Evolutionary conservation across 345 rosid species (phyloP).

Genomic region (Psidium guajava): DNA sequence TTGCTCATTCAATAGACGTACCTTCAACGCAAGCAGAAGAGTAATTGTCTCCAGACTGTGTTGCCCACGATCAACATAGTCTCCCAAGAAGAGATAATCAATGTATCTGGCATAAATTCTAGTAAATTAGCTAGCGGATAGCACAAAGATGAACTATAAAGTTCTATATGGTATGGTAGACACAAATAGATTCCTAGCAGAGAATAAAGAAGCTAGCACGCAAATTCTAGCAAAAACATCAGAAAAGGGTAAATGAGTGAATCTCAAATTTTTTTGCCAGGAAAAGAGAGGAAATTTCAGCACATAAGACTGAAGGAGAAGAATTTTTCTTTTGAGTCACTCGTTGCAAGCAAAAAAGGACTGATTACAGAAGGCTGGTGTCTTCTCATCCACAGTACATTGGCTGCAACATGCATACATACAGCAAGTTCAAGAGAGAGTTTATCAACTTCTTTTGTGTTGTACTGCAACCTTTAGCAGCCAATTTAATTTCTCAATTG

Average conservation of each 20-base stretch:
- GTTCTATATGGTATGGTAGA: neutral
- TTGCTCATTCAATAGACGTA: constrained; percentile 7
- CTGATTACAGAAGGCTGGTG: neutral
- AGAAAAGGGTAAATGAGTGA: neutral
- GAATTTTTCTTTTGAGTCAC: neutral
- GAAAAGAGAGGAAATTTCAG: neutral
- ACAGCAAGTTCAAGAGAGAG: neutral
- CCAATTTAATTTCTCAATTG: neutral
- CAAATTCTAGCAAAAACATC: neutral
- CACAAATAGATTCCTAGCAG: neutral
- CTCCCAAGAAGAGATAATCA: constrained; percentile 97
- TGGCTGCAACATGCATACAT: neutral
- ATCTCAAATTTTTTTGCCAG: neutral
- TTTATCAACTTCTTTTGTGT: neutral
- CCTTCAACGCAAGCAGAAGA: constrained; percentile 97
- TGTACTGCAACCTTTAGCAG: neutral
- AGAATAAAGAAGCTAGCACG: neutral
- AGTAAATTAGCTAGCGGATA: neutral
- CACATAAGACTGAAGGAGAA: neutral
- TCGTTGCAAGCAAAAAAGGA: neutral
- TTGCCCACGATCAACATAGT: constrained; percentile 98
- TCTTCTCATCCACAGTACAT: neutral
- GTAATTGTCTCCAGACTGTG: constrained; percentile 94
- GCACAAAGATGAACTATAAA: neutral
- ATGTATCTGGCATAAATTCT: constrained; percentile 59